Evolutionary conservation across 768 basidiomycete genomes (phyloP), one percentile per base, ranked within the genome.

Genomic region (Amanita pseudoporphyria): DNA sequence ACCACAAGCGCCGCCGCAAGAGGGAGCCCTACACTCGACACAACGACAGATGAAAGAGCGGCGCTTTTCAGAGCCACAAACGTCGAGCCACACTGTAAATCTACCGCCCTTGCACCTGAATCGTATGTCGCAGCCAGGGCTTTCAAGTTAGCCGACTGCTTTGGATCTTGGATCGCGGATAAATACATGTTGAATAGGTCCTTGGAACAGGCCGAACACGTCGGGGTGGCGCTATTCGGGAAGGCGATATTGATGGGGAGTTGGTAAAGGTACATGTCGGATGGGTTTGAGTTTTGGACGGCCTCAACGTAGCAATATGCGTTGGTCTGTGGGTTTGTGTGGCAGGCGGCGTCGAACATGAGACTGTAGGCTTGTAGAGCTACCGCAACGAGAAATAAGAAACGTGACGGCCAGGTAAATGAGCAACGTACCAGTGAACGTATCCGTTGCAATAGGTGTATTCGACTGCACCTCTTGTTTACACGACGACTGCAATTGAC

Each of bases 251-350:
- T 86, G 9, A 82, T 72, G 3, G 82, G 81, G 9, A 91, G 71
- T 31, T 69, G 63, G 67, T 87, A 92, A 62, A 80, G 77, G 68
- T 81, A 87, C n/a, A 80, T 62, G 60, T 87, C 85, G 18, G 79
- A 74, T 0, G 84, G 77, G 51, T 79, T 77, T 2, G 70, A 28
- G 53, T 70, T 70, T 30, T 66, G 69, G 18, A 78, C 74, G 12
- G 88, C 85, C 52, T 80, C 71, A 47, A 87, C 46, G 66, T 78
- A 90, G 68, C 88, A 92, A 65, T 88, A 92, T 0, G 77, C 63
- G 57, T 81, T 73, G 26, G 78, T 73, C 3, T 68, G 57, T 9
- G 79, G 71, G 62, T 86, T 71, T 6, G 71, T 55, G 19, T 76
- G 67, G 59, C 89, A 92, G 6, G 73, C 84, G 0, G 71, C 71